These are phyloP conservation scores for Tylopilus rubrobrunneus DNA, from an alignment of 768 basidiomycete genomes.

Conservation along the genomic window DNA sequence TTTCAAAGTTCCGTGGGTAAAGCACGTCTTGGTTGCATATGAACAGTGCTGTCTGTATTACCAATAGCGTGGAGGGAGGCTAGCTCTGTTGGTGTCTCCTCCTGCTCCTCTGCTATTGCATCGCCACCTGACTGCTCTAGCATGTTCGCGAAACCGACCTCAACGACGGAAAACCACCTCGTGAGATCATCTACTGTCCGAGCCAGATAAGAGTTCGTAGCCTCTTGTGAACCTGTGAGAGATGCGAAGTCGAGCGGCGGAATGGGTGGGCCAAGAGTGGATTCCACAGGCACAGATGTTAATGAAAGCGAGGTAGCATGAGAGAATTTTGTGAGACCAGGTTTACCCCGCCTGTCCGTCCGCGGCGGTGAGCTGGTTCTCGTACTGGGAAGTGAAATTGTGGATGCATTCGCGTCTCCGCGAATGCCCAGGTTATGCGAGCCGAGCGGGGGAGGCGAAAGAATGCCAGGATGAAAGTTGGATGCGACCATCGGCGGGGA, in stretches of 20 bases:
- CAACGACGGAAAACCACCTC: conserved; percentile 72
- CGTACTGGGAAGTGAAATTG: conserved; percentile 39
- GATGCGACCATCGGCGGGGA: conserved; percentile 54
- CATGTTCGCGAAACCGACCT: conserved; percentile 64
- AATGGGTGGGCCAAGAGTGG: conserved; percentile 43
- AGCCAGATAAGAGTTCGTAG: conserved; percentile 66
- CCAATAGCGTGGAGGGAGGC: conserved; percentile 8
- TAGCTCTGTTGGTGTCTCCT: conserved; percentile 34
- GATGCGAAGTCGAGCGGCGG: conserved; percentile 67
- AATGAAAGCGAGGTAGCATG: conserved; percentile 32
- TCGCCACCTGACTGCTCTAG: conserved; percentile 51
- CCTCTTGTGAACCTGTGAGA: conserved; percentile 50
- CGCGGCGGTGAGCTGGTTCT: conserved; percentile 29
- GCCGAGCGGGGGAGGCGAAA: conserved; percentile 38
- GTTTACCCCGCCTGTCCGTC: conserved; percentile 18
- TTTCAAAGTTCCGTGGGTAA: conserved; percentile 19
- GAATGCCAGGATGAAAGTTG: conserved; percentile 34
- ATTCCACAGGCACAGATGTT: conserved; percentile 29
- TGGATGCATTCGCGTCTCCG: conserved; percentile 35
- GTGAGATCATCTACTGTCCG: conserved; percentile 70
- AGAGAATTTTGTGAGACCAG: conserved; percentile 24
- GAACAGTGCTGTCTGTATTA: conserved; percentile 6
- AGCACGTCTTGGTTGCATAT: conserved; percentile 9
- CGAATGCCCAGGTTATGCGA: conserved; percentile 21
- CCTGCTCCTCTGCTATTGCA: conserved; percentile 65